Base-by-base conservation (phyloP, 1,139 yeast genomes). In the Hanseniaspora sp. region DNA sequence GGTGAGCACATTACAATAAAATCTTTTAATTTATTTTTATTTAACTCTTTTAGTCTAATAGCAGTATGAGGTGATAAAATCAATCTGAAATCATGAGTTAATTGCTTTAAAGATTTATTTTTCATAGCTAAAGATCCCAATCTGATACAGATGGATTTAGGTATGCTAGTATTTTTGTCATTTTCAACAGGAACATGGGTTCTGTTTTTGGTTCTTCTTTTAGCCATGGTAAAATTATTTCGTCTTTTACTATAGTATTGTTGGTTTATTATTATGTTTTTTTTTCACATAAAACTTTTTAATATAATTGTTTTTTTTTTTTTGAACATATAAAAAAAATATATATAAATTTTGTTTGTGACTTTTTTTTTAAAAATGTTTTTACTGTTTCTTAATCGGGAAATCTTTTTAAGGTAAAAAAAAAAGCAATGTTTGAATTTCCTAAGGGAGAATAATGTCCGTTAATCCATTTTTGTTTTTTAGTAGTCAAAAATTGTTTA, bases 1-100 rank as follows among this genome's bases (percentile, higher is more conserved):
- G 98, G 97, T 5, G 98, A 98, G 40, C 96, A 88, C 96, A 92
- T 90, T 28, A 88, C 95, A 18, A 90, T 78, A 63, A 86, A 92
- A 69, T 92, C 98, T 67, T 84, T 85, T 60, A 92, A 74, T 64
- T 82, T 83, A 68, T 94, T 94, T 47, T 86, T 75, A 67, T 86
- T 86, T 53, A 97, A 75, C 69, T 94, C 98, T 60, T 83, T 76
- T 58, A 94, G 76, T 61, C 81, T 84, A 62, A 87, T 80, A 17
- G 97, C 96, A 5, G 99, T 92, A 63, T 92, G 95, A 31, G 99
- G 99, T 66, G 87, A 94, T 96, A 92, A 88, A 59, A 87, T 80
- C 59, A 78, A 79, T 66, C 99, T 78, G 68, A 90, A 82, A 67
- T 92, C 99, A 59, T 77, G 76, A 18, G 90, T 96, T 57, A 92